Evolutionary conservation across 208 protist genomes (phyloP), one percentile per base, ranked within the genome.

Genomic region (Wallacemonas sp.): DNA sequence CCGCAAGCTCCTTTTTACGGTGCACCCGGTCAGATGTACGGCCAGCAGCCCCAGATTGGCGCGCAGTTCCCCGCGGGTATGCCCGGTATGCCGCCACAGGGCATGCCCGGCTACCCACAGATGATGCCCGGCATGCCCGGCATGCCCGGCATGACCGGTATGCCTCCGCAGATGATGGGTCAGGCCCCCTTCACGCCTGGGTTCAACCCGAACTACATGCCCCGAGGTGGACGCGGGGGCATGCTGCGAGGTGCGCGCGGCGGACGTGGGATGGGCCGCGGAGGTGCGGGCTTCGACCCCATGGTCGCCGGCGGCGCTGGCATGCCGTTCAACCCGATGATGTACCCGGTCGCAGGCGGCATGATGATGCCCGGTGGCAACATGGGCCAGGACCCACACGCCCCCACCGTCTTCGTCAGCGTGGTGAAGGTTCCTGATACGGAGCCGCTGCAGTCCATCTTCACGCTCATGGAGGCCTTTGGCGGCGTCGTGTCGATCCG

Each of bases 401-500:
- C 68, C 34, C 74, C 71, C 12, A 93, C 90, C 17, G 81, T 93
- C 26, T 96, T 82, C 58, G 56, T 96, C 2, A 92, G 85, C 53
- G 83, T 93, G 8, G 91, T 88, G 12, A 56, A 86, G 54, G 80
- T 96, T 15, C 87, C 87, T 4, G 65, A 75, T 38, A 86, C 72
- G 51, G 87, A 90, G 70, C 84, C 90, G 66, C 77, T 96, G 75
- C 83, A 94, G 72, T 62, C 71, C 36, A 82, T 96, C 59, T 96
- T 91, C 69, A 75, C 75, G 24, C 79, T 96, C 62, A 66, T 96
- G 62, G 90, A 96, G 75, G 80, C 82, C 8, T 96, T 84, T 65
- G 90, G 90, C 38, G 84, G 83, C 19, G 87, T 96, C 17, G 77
- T 89, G 30, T 86, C 87, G 24, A 91, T 96, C 27, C 90, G 90